Conservation (phyloP, 306 rosid genomes). For the Cucumis sativus region DNA sequence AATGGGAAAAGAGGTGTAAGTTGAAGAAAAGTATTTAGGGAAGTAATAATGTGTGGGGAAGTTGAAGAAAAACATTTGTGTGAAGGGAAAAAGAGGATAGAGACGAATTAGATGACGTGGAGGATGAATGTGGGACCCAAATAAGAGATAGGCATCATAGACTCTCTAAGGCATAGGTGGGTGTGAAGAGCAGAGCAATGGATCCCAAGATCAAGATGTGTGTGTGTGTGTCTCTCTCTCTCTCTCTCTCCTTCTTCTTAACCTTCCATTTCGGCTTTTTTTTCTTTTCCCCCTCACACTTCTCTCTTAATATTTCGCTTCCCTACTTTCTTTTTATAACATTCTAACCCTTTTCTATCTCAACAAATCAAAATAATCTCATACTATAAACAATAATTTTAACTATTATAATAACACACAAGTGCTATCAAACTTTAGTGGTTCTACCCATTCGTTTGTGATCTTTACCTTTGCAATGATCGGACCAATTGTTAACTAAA, state of each 20-base stretch:
- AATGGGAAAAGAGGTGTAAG: too few relatives aligned
- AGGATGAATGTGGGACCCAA: neutral
- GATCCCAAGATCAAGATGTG: neutral
- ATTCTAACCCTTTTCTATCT: too few relatives aligned
- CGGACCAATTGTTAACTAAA: too few relatives aligned
- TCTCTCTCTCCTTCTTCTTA: neutral
- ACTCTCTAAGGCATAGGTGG: neutral
- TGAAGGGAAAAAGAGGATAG: neutral
- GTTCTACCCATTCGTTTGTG: too few relatives aligned
- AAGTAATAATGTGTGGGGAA: neutral
- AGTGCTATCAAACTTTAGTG: too few relatives aligned
- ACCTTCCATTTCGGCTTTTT: neutral
- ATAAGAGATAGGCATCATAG: neutral
- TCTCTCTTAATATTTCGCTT: neutral
- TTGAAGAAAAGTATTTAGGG: too few relatives aligned
- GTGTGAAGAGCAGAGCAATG: neutral
- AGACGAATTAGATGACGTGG: slow-evolving; percentile 6
- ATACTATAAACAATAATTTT: too few relatives aligned
- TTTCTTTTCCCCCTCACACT: too few relatives aligned
- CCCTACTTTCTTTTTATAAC: too few relatives aligned
- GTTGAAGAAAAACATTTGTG: neutral
- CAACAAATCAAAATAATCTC: too few relatives aligned
- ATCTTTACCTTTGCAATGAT: too few relatives aligned
- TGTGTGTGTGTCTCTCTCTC: neutral
- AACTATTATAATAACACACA: too few relatives aligned